A percentile compares a stretch with the other conserved stretches of the same genome.
These are phyloP conservation scores for Xylaria multiplex DNA, from an alignment of 2,329 filamentous ascomycete genomes.

Conservation along the genomic window DNA sequence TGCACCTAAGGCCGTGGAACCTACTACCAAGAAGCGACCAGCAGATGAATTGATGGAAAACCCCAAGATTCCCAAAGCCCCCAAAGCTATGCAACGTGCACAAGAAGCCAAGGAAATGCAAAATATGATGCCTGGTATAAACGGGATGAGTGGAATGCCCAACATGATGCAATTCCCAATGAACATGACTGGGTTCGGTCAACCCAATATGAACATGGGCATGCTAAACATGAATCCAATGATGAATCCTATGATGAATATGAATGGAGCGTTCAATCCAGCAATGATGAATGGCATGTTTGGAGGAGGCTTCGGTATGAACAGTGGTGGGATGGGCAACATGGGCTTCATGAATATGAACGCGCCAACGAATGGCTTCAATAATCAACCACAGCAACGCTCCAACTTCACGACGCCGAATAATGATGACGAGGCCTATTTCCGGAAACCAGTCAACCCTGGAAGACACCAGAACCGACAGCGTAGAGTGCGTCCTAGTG, in stretches of 20 bases:
- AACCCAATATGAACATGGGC: constrained; percentile 52
- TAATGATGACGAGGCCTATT: constrained; percentile 89
- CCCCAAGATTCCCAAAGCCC: constrained; percentile 71
- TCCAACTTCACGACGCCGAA: constrained; percentile 61
- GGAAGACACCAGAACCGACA: constrained; percentile 87
- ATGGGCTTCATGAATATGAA: constrained; percentile 51
- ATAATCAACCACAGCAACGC: constrained; percentile 45
- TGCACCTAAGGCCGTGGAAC: constrained; percentile 37
- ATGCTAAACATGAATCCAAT: constrained; percentile 54
- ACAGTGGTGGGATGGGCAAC: constrained; percentile 45
- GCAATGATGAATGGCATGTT: constrained; percentile 53
- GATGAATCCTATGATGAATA: constrained; percentile 55
- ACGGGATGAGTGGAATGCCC: constrained; percentile 57
- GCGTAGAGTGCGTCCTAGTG: constrained; percentile 82
- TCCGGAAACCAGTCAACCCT: constrained; percentile 94
- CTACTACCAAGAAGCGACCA: constrained; percentile 76
- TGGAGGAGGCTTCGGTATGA: constrained; percentile 50
- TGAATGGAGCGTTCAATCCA: constrained; percentile 51
- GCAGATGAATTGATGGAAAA: constrained; percentile 78
- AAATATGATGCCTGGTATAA: constrained; percentile 51
- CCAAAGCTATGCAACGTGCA: constrained; percentile 70
- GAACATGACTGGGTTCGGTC: constrained; percentile 52
- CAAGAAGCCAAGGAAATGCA: constrained; percentile 60
- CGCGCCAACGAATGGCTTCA: constrained; percentile 43
- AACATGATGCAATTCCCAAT: constrained; percentile 58